Conservation (phyloP, 2,329 filamentous ascomycete species). For the Fusarium ambrosium region DNA sequence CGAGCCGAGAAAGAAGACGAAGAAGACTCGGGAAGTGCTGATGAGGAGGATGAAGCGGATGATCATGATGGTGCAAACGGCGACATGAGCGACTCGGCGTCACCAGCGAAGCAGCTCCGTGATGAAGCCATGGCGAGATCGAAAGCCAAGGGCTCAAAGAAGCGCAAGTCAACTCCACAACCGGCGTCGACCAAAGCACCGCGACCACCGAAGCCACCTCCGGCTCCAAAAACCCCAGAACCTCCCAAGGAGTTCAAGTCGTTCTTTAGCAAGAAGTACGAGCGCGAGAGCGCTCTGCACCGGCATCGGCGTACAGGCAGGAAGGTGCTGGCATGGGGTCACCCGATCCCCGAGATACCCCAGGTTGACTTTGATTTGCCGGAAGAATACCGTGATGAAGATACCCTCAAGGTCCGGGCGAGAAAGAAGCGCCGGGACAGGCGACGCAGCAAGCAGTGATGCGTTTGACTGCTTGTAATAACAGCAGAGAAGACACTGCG, state of each 20-base stretch:
- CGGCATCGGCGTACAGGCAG: constrained; percentile 77
- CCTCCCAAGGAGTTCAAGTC: constrained; percentile 79
- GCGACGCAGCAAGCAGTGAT: constrained; percentile 62
- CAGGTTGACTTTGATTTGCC: constrained; percentile 83
- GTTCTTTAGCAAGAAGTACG: constrained; percentile 85
- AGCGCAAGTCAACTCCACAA: constrained; percentile 47
- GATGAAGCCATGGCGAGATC: constrained; percentile 75
- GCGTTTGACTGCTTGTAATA: constrained; percentile 39
- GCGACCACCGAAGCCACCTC: constrained; percentile 43
- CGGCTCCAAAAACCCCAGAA: constrained; percentile 51
- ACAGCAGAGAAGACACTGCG: constrained; percentile 20
- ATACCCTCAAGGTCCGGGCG: constrained; percentile 69
- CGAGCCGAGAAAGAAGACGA: constrained; percentile 52
- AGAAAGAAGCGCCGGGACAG: constrained; percentile 73
- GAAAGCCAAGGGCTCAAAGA: constrained; percentile 53
- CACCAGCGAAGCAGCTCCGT: constrained; percentile 77
- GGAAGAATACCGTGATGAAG: constrained; percentile 70
- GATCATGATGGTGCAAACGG: constrained; percentile 66
- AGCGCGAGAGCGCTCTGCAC: constrained; percentile 84
- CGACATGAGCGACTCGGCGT: constrained; percentile 62
- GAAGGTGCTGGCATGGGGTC: constrained; percentile 83
- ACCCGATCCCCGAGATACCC: constrained; percentile 79
- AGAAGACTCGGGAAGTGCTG: constrained; percentile 48
- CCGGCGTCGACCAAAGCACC: constrained; percentile 31
- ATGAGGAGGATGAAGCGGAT: constrained; percentile 42